Evolutionary conservation across 768 basidiomycete genomes (phyloP).

Genomic region (Tylopilus balloui): DNA sequence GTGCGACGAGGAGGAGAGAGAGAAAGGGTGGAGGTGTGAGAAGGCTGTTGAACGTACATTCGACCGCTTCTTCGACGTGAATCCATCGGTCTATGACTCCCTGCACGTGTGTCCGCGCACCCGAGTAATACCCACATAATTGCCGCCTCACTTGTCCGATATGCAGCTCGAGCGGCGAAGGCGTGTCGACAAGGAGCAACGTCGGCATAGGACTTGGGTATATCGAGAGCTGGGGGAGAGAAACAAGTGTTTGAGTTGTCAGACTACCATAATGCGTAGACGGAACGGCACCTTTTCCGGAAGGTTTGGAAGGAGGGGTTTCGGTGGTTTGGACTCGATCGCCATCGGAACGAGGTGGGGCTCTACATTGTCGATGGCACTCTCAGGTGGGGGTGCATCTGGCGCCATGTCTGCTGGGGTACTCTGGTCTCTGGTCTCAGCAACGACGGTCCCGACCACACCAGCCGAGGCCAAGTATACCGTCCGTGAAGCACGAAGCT

Average conservation of each 20-base stretch:
- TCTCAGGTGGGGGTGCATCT: neutral
- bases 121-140: constrained; percentile 49
- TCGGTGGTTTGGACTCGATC: constrained; percentile 12
- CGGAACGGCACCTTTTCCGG: constrained; percentile 25
- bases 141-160: constrained; percentile 68
- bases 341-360: neutral
- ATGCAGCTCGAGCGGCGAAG: constrained; percentile 69
- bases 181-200: constrained; percentile 67
- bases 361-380: neutral
- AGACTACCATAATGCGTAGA: too few species aligned
- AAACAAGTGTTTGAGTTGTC: too few species aligned
- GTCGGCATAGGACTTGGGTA: constrained; percentile 64
- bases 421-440: constrained; percentile 10
- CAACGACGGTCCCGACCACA: constrained; percentile 15
- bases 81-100: constrained; percentile 79
- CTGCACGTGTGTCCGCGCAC: constrained; percentile 65
- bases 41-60: constrained; percentile 70
- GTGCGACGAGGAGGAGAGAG: neutral
- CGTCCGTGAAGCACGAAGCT: constrained; percentile 27
- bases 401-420: neutral
- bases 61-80: constrained; percentile 76
- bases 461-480: constrained; percentile 17
- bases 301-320: constrained; percentile 14
- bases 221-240: constrained; percentile 65
- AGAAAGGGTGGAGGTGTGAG: too few species aligned